Conservation (phyloP, 257 asterid species). For the Jaltomata sinuosa region DNA sequence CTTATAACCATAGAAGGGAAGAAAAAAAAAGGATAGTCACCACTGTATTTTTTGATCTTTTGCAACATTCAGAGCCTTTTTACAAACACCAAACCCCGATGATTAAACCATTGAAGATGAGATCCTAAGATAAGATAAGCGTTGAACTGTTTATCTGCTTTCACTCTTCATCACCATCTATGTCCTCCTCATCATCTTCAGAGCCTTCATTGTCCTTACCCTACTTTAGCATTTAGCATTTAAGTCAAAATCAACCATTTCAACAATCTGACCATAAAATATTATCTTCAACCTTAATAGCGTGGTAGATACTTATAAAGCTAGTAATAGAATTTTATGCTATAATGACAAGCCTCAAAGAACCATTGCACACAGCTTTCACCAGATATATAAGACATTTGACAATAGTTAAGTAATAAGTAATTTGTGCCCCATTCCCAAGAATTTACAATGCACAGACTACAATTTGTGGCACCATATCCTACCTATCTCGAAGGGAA, state of each 20-base stretch:
- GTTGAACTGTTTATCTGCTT: not conserved
- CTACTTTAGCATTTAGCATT: conserved; percentile 19
- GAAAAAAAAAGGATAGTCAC: not conserved
- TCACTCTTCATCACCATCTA: conserved; percentile 35
- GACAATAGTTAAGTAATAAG: not conserved
- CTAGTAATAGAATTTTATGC: not conserved
- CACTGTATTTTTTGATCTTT: not conserved
- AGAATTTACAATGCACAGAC: not conserved
- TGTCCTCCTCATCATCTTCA: conserved; percentile 41
- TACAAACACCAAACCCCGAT: conserved; percentile 6
- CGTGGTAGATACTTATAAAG: not conserved
- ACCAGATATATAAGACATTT: not conserved
- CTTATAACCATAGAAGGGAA: not conserved
- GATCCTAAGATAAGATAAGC: not conserved
- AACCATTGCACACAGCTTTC: not conserved
- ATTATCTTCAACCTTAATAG: not conserved
- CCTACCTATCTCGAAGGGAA: not conserved
- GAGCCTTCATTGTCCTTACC: conserved; percentile 48
- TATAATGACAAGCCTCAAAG: not conserved
- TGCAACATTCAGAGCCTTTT: not conserved
- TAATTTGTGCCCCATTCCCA: not conserved
- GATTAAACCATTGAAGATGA: not conserved
- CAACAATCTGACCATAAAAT: not conserved
- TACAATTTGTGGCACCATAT: no score
- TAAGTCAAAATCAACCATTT: not conserved